phyloP scores from a whole-genome alignment of 164 flowering plant genomes.

The Berberis vulgaris region DNA sequence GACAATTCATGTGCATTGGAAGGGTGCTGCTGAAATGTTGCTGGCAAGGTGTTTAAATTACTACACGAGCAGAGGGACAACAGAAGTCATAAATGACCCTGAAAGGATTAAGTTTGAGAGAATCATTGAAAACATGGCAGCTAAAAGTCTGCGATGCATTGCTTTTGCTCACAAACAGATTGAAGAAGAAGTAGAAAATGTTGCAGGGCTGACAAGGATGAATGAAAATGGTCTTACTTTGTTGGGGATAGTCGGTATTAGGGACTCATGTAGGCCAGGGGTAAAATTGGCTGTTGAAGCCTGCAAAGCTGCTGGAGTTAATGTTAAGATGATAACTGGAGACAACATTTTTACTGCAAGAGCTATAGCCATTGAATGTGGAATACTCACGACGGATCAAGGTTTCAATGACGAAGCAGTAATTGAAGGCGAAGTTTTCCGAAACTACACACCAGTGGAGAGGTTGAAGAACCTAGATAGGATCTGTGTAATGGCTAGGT shows the following conservation, averaged over 20 bases:
- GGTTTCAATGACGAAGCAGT: constrained; percentile 22
- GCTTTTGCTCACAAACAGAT: constrained; percentile 42
- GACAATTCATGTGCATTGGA: constrained; percentile 43
- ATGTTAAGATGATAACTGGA: constrained; percentile 56
- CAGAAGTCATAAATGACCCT: constrained; percentile 14
- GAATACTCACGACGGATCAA: constrained; percentile 27
- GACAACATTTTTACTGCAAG: constrained; percentile 56
- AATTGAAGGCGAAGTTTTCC: constrained; percentile 43
- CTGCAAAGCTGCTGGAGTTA: constrained; percentile 46
- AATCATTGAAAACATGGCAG: constrained; percentile 53
- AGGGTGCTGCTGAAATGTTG: constrained; percentile 65
- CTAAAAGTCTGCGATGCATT: constrained; percentile 51
- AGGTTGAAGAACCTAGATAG: constrained; percentile 36
- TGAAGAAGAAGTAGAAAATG: constrained; percentile 8
- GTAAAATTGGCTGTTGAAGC: constrained; percentile 39
- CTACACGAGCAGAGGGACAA: constrained; percentile 25
- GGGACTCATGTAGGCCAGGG: constrained; percentile 57
- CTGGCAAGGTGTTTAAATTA: constrained; percentile 43
- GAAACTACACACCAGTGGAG: constrained; percentile 34
- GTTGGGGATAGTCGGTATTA: constrained; percentile 43
- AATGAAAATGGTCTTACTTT: constrained; percentile 30
- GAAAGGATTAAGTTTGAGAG: constrained; percentile 18
- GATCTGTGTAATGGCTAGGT: constrained; percentile 61
- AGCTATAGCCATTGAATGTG: constrained; percentile 60
- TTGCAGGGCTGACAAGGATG: constrained; percentile 4